These are phyloP conservation scores for Macrotyloma uniflorum DNA, from an alignment of 306 rosid species.

Conservation along the genomic window DNA sequence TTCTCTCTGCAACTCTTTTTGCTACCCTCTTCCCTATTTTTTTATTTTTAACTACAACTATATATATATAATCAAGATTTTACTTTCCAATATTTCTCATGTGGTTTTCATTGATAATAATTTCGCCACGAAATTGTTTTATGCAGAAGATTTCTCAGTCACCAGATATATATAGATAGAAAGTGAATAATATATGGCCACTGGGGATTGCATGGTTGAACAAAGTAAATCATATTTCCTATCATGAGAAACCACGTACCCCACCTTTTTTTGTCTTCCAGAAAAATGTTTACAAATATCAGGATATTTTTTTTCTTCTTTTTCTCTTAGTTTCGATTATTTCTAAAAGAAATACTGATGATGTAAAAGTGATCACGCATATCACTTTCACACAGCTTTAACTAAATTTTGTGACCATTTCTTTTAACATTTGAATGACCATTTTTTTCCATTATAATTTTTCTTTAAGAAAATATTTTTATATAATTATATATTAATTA, in stretches of 20 bases:
- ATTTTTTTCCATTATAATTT: too few species aligned
- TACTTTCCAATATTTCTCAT: neutral
- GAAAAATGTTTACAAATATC: neutral
- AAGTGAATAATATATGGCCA: neutral
- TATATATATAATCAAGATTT: neutral
- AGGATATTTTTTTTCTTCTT: neutral
- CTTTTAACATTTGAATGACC: too few species aligned
- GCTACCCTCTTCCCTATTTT: too few species aligned
- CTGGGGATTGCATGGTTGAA: constrained; percentile 27
- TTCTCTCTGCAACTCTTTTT: neutral
- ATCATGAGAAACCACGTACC: constrained; percentile 11
- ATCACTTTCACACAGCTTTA: constrained; percentile 43
- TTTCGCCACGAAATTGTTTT: neutral
- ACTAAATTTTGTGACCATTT: neutral
- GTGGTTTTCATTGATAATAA: neutral
- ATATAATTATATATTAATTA: too few species aligned
- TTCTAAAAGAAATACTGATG: neutral
- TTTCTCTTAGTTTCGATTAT: neutral
- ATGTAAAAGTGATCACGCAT: constrained; percentile 37
- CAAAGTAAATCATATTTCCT: constrained; percentile 19
- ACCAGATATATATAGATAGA: neutral
- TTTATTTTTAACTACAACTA: too few species aligned
- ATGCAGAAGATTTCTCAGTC: neutral
- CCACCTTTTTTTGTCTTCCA: constrained; percentile 6
- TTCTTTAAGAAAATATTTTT: too few species aligned